Conservation (phyloP, 768 basidiomycete genomes). For the Hydnum rufescens region DNA sequence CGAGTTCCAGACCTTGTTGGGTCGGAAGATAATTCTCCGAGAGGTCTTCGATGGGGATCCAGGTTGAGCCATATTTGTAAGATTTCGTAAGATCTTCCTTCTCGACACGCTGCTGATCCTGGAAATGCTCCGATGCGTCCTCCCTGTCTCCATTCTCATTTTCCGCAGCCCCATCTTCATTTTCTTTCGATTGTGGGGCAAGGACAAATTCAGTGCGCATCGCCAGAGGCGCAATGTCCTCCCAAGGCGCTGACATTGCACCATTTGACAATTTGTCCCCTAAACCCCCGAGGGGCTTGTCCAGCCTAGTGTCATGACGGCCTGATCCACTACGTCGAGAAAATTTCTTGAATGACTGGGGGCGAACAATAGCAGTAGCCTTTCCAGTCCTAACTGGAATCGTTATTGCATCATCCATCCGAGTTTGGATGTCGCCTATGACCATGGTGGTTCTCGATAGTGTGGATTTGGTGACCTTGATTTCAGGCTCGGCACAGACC, state of each 20-base stretch:
- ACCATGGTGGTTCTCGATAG: constrained; percentile 45
- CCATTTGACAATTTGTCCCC: constrained; percentile 15
- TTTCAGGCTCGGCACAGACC: constrained; percentile 39
- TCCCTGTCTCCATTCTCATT: constrained; percentile 11
- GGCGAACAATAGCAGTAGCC: constrained; percentile 47
- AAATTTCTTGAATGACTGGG: constrained; percentile 68
- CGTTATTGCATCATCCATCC: constrained; percentile 52
- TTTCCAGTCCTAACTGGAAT: constrained; percentile 61
- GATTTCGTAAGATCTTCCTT: constrained; percentile 63
- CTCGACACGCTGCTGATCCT: constrained; percentile 23
- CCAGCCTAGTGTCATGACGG: background rate
- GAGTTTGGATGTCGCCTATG: constrained; percentile 53
- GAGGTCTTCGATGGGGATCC: constrained; percentile 72
- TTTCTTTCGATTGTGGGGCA: constrained; percentile 1
- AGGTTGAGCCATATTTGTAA: constrained; percentile 80
- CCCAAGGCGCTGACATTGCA: constrained; percentile 11
- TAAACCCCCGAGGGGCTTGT: constrained; percentile 14
- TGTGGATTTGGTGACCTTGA: constrained; percentile 46
- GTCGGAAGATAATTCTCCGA: constrained; percentile 58
- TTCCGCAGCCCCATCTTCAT: constrained; percentile 13
- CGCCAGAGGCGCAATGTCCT: constrained; percentile 19
- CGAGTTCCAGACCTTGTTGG: constrained; percentile 68
- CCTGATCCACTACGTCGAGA: constrained; percentile 11
- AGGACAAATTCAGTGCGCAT: constrained; percentile 33
- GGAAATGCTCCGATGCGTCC: background rate